Evolutionary conservation across 345 rosid species (phyloP), one percentile per base, ranked within the genome.

Genomic region (Clarkia xantiana): DNA sequence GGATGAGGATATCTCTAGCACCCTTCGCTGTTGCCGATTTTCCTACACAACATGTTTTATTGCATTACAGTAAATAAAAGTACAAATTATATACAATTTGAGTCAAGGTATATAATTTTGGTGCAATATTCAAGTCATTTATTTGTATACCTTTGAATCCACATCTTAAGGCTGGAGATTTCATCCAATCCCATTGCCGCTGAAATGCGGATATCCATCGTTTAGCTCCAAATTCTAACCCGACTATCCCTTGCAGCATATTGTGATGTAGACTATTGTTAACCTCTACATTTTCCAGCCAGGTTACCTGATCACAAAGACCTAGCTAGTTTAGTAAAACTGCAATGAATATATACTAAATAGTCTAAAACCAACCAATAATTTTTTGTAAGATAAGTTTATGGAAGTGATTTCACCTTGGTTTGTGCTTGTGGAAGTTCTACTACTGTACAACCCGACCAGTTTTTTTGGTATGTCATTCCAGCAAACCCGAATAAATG

Each of bases 281-380:
- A 14, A 58, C 77, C 48, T 71, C 75, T 2, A 55, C 71, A 60
- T 67, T 80, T 47, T 81, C 85, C 42, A 81, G 72, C 80, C 84
- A 76, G 13, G 47, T 68, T 29, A 81, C 66, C 16, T 45, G 36
- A 29, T 29, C 36, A 29, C 36, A 29, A 29, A 29, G 36, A 29
- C 4, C 3, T 23, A 23, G 7, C 36, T 29, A 29, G 36, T 29
- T 29, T 29, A 29, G 9, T 29, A 29, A 29, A 29, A 29, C 29
- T 34, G 29, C 16, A 23, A 20, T 9, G 19, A 1, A 9, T 2
- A 13, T 11, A 12, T 15, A 29, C 36, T 34, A 23, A 9, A 23
- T 34, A 34, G 43, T 3, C 14, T 14, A 9, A 14, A 3, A 6
- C 18, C 13, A 36, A 3, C n/a, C 5, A 13, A 40, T 4, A 15